These are phyloP conservation scores for Phascolomyces articulosus DNA, from an alignment of 371 early-diverging fungal species.

Conservation along the genomic window DNA sequence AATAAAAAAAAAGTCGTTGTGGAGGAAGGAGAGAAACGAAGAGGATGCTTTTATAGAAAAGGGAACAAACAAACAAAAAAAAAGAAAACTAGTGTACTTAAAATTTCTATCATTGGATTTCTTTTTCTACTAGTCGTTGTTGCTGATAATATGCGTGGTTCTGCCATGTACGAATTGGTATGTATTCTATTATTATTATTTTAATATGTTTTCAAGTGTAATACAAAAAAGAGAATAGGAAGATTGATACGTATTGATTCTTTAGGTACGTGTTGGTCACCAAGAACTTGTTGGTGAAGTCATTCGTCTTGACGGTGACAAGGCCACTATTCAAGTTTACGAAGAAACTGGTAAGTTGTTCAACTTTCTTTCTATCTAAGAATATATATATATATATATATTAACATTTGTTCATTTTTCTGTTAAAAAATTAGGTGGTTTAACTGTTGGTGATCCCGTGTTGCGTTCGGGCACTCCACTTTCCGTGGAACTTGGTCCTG, in stretches of 20 bases:
- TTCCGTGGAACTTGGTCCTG: conserved; percentile 99
- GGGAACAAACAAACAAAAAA: not conserved
- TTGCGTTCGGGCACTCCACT: conserved; percentile 97
- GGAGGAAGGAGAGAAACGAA: not conserved
- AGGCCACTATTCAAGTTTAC: conserved; percentile 99
- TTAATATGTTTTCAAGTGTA: too few relatives aligned
- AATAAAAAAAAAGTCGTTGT: not conserved
- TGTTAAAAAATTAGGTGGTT: conserved; percentile 80
- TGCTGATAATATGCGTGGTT: conserved; percentile 98
- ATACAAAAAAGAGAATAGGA: conserved; percentile 88
- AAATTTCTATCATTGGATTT: too few relatives aligned
- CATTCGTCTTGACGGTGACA: conserved; percentile 99
- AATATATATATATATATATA: too few relatives aligned
- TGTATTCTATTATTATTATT: conserved; percentile 14
- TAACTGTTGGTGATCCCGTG: conserved; percentile 99
- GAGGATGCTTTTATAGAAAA: too few relatives aligned
- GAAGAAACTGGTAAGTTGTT: conserved; percentile 98
- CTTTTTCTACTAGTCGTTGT: conserved; percentile 80
- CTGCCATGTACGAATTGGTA: conserved; percentile 99
- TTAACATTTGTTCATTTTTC: conserved; percentile 7
- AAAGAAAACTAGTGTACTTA: too few relatives aligned
- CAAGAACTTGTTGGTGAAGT: conserved; percentile 99
- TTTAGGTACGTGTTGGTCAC: conserved; percentile 97
- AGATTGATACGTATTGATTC: conserved; percentile 18
- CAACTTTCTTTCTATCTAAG: too few relatives aligned